Evolutionary conservation across 2,329 filamentous ascomycete genomes (phyloP).

Genomic region (Ceratocystis cubensis): DNA sequence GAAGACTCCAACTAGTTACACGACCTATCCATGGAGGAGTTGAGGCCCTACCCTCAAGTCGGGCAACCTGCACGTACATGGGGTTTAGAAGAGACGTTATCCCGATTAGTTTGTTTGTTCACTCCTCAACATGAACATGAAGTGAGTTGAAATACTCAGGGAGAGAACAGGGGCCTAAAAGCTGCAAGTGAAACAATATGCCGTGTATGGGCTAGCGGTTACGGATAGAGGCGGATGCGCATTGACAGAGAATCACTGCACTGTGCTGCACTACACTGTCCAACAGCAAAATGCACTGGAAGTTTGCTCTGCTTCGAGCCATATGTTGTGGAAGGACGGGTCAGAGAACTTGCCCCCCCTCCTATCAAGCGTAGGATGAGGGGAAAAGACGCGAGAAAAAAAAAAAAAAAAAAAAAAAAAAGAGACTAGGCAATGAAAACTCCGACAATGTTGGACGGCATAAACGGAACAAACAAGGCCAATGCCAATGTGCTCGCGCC

Average conservation of each 20-base stretch:
- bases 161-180: not conserved
- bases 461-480: slow-evolving; percentile 4
- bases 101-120: not conserved
- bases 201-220: not conserved
- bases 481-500: not conserved
- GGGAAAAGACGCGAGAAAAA: not conserved
- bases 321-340: not conserved
- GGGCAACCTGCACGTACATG: not conserved
- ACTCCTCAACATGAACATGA: not conserved
- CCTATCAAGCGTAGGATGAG: not conserved
- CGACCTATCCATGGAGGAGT: slow-evolving; percentile 2
- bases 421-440: not conserved
- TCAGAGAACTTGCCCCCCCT: not conserved
- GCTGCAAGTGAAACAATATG: slow-evolving; percentile 1
- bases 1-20: not conserved
- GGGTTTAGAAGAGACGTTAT: not conserved
- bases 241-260: not conserved
- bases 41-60: not conserved
- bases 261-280: not conserved
- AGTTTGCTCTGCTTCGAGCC: not conserved
- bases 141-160: not conserved
- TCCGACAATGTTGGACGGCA: not conserved
- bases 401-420: not conserved
- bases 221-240: not conserved
- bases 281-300: not conserved